Conservation (phyloP, 805 yeast genomes). For the Candida sonorensis region DNA sequence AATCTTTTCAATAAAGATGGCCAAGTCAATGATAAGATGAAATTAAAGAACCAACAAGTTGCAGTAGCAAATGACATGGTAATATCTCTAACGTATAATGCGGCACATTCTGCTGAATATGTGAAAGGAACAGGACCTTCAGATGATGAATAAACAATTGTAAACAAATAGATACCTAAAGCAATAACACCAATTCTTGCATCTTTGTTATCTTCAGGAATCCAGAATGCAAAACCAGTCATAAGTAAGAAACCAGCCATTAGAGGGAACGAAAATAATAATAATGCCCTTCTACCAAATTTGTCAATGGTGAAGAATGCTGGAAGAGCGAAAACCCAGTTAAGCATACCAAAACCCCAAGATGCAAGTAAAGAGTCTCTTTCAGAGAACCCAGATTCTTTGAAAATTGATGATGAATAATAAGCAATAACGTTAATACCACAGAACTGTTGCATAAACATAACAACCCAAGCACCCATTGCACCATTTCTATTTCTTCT, state of each 20-base stretch:
- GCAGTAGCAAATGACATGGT: constrained; percentile 79
- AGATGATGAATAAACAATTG: constrained; percentile 73
- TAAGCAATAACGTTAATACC: constrained; percentile 87
- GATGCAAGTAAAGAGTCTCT: constrained; percentile 68
- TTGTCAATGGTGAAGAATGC: constrained; percentile 75
- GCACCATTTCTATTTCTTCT: constrained; percentile 83
- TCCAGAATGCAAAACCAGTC: constrained; percentile 70
- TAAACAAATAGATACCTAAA: constrained; percentile 66
- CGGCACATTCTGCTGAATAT: constrained; percentile 79
- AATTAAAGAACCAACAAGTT: constrained; percentile 69
- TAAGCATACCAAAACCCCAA: constrained; percentile 80
- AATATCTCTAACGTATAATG: constrained; percentile 69
- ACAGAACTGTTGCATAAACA: constrained; percentile 89
- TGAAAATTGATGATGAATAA: constrained; percentile 73
- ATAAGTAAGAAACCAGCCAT: constrained; percentile 54
- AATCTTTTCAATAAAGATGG: constrained; percentile 62
- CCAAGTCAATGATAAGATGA: constrained; percentile 69
- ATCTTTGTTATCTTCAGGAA: constrained; percentile 34
- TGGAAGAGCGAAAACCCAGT: constrained; percentile 75
- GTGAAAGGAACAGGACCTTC: constrained; percentile 91
- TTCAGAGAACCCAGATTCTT: constrained; percentile 56
- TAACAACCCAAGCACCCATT: constrained; percentile 71
- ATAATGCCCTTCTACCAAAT: constrained; percentile 62
- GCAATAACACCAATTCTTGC: constrained; percentile 64
- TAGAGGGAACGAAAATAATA: constrained; percentile 54